Conservation (phyloP, 306 rosid species). For the Erythrophleum fordii region DNA sequence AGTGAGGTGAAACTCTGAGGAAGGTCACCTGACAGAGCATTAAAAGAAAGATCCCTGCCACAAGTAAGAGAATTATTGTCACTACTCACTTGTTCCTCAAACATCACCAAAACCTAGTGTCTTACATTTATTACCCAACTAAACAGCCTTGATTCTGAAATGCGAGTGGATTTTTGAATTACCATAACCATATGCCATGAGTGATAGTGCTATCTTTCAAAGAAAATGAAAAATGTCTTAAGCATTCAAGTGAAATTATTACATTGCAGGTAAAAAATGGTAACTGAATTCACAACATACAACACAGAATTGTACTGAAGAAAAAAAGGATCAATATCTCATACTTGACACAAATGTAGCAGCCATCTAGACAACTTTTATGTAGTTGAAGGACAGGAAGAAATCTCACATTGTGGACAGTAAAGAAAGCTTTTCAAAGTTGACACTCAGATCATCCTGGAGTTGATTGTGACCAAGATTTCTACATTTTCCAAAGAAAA, state of each 20-base stretch:
- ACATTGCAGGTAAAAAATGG: background rate
- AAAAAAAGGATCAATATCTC: conserved; percentile 18
- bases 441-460: conserved; percentile 64
- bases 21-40: conserved; percentile 73
- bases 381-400: conserved; percentile 34
- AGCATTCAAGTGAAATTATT: conserved; percentile 26
- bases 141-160: background rate
- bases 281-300: background rate
- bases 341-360: conserved; percentile 29
- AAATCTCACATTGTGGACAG: conserved; percentile 80
- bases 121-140: background rate
- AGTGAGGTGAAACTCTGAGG: conserved; percentile 89
- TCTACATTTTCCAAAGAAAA: conserved; percentile 50
- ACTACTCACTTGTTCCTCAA: conserved; percentile 5
- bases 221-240: conserved; percentile 1
- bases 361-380: conserved; percentile 35
- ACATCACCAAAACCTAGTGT: conserved; percentile 26
- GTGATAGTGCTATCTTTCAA: conserved; percentile 16
- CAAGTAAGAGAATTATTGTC: conserved; percentile 37
- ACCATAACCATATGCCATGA: conserved; percentile 25
- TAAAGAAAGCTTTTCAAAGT: conserved; percentile 66
- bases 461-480: conserved; percentile 90
- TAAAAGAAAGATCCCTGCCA: conserved; percentile 93
- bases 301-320: background rate
- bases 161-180: too few relatives aligned